Evolutionary conservation across 2,329 filamentous ascomycete genomes (phyloP).

Genomic region (Penicillium sp.): DNA sequence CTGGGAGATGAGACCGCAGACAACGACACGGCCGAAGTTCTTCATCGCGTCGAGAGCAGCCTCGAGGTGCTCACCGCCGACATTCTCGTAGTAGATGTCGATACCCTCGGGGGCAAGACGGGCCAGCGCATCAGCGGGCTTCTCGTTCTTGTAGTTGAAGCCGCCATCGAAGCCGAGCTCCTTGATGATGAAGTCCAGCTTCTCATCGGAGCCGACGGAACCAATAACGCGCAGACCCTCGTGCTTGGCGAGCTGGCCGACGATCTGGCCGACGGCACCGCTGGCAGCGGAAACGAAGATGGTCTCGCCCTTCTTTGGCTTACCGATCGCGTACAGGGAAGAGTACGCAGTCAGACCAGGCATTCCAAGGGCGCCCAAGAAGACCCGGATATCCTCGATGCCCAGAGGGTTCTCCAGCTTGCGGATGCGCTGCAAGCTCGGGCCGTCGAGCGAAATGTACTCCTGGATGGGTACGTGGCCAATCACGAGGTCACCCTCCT

Average conservation of each 20-base stretch:
- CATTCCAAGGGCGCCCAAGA: slow-evolving; percentile 77
- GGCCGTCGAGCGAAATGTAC: slow-evolving; percentile 62
- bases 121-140: slow-evolving; percentile 65
- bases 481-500: slow-evolving; percentile 67
- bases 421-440: slow-evolving; percentile 46
- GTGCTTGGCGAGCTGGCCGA: slow-evolving; percentile 80
- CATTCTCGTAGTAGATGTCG: slow-evolving; percentile 83
- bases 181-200: slow-evolving; percentile 72
- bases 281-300: slow-evolving; percentile 81
- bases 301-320: slow-evolving; percentile 75
- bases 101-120: slow-evolving; percentile 75
- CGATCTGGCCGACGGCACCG: slow-evolving; percentile 79
- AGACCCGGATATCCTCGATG: slow-evolving; percentile 57
- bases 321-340: slow-evolving; percentile 72
- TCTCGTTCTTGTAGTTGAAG: slow-evolving; percentile 89
- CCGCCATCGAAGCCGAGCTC: slow-evolving; percentile 71
- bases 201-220: slow-evolving; percentile 76
- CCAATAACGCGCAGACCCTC: slow-evolving; percentile 79
- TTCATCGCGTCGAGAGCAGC: slow-evolving; percentile 68
- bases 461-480: slow-evolving; percentile 65
- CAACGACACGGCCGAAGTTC: slow-evolving; percentile 64
- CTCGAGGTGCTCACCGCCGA: slow-evolving; percentile 73
- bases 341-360: slow-evolving; percentile 75
- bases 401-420: slow-evolving; percentile 67
- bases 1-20: slow-evolving; percentile 70